Base-by-base conservation (phyloP, 2,329 filamentous ascomycete species). In the Penicillium polonicum region DNA sequence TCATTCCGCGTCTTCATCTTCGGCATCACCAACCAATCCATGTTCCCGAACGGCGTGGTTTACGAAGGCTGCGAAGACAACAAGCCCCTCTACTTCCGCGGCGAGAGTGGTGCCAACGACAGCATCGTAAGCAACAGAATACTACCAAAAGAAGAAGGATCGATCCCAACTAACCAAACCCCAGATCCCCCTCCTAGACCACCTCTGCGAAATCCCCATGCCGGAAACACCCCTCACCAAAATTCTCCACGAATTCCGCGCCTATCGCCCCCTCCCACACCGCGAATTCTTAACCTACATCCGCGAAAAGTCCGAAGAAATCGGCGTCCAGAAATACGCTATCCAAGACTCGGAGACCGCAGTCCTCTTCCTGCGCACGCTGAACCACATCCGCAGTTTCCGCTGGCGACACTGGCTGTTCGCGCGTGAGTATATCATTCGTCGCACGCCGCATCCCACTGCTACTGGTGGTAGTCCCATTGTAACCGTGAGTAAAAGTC, bases 1-100 rank as follows among this genome's bases (percentile, higher is more conserved):
- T 88, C 85, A 65, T 97, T 96, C 84, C 89, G 92, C 41, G 96
- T 93, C 12, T 97, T 97, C 80, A 97, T 97, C 78, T 96, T 96
- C 71, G 93, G 93, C 67, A 96, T 97, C 76, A 95, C 91, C 1
- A 89, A 85, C 48, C 92, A 97, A 76, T 88, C 86, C 68, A 96
- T 97, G 92, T 97, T 97, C 76, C 92, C 92, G 9, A 81, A 92
- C 62, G 93, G 93, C 9, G 93, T 97, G 8, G 77, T 96, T 46
- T 97, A 97, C 73, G 89, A 95, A 72, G 92, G 91, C 9, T 84
- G 93, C 60, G 88, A 88, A 63, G 85, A 88, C 59, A 72, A 76
- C 63, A 80, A 89, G 71, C 88, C 90, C 4, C 78, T 91, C 73
- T 88, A 84, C 55, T 97, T 97, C 83, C 88, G 93, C 33, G 93